A percentile compares a stretch with the other conserved stretches of the same genome.
Conservation (phyloP, 1,284 basidiomycete species). For the Tylopilus sp. region DNA sequence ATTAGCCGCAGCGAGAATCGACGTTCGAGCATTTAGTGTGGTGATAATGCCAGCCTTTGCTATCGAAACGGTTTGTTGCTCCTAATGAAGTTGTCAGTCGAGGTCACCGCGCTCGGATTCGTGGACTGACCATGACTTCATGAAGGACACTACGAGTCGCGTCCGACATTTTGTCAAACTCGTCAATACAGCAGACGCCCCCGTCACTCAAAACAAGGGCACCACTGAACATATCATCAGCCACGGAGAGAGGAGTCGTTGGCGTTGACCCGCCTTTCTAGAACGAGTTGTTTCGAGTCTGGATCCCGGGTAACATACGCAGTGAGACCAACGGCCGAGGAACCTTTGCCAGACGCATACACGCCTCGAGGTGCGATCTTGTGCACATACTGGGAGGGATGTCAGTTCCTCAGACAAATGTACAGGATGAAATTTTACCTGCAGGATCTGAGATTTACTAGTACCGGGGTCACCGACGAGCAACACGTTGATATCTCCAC, state of each 20-base stretch:
- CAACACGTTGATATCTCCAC: conserved; percentile 97
- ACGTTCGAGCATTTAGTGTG: conserved; percentile 95
- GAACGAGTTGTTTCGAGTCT: conserved; percentile 95
- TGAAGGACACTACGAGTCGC: conserved; percentile 94
- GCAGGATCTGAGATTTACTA: conserved; percentile 93
- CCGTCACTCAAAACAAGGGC: conserved; percentile 96
- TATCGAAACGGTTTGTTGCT: conserved; percentile 99
- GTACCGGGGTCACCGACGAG: conserved; percentile 98
- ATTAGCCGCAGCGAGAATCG: conserved; percentile 95
- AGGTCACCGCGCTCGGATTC: background rate
- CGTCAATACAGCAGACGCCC: conserved; percentile 98
- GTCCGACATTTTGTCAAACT: conserved; percentile 99
- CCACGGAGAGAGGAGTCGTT: background rate
- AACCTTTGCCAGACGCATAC: conserved; percentile 95
- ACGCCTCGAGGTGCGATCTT: conserved; percentile 98
- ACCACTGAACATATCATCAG: conserved; percentile 53
- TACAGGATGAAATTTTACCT: conserved; percentile 46
- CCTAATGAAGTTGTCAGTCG: conserved; percentile 39
- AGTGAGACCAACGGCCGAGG: conserved; percentile 96
- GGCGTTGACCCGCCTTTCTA: conserved; percentile 69
- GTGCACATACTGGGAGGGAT: conserved; percentile 79
- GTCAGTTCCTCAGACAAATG: conserved; percentile 3
- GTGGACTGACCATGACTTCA: conserved; percentile 88
- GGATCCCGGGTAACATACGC: conserved; percentile 98
- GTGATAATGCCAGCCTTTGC: conserved; percentile 99